Percentiles rank a stretch among this genome's conserved stretches.
phyloP scores from a whole-genome alignment of 176 grass and related monocot genomes.

The Echinochloa phyllopogon region DNA sequence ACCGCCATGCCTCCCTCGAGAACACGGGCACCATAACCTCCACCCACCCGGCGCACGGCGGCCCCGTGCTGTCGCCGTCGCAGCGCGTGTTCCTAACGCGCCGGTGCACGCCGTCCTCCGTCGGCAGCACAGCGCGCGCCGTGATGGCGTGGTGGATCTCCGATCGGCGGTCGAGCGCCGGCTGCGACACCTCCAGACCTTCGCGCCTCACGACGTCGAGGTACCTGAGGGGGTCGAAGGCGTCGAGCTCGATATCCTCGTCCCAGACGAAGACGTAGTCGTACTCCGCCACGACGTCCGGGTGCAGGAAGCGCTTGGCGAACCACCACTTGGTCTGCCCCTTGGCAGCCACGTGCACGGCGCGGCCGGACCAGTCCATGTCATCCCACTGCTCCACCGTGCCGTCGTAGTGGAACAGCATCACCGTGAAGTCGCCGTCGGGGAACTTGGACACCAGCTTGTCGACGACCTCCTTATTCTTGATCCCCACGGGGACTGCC shows the following conservation, averaged over 20 bases:
- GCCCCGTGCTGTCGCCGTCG: neutral
- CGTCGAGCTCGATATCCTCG: slow-evolving; percentile 39
- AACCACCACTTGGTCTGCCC: slow-evolving; percentile 48
- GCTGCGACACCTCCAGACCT: slow-evolving; percentile 22
- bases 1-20: slow-evolving; percentile 5
- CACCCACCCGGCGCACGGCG: slow-evolving; percentile 2
- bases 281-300: slow-evolving; percentile 40
- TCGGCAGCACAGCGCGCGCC: neutral
- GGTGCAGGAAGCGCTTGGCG: slow-evolving; percentile 51
- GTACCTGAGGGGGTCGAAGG: slow-evolving; percentile 20
- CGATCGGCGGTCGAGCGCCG: neutral
- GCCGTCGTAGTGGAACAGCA: slow-evolving; percentile 44
- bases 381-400: slow-evolving; percentile 13
- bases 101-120: neutral
- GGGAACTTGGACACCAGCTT: slow-evolving; percentile 8
- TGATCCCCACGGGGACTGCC: neutral
- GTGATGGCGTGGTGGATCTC: slow-evolving; percentile 31
- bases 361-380: neutral
- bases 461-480: slow-evolving; percentile 7
- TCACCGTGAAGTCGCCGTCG: neutral
- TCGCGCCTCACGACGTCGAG: neutral
- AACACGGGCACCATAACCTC: slow-evolving; percentile 31
- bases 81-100: neutral
- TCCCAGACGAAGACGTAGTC: slow-evolving; percentile 51
- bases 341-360: neutral